These are phyloP conservation scores for Onygena corvina DNA, from an alignment of 2,329 filamentous ascomycete genomes.

Conservation along the genomic window DNA sequence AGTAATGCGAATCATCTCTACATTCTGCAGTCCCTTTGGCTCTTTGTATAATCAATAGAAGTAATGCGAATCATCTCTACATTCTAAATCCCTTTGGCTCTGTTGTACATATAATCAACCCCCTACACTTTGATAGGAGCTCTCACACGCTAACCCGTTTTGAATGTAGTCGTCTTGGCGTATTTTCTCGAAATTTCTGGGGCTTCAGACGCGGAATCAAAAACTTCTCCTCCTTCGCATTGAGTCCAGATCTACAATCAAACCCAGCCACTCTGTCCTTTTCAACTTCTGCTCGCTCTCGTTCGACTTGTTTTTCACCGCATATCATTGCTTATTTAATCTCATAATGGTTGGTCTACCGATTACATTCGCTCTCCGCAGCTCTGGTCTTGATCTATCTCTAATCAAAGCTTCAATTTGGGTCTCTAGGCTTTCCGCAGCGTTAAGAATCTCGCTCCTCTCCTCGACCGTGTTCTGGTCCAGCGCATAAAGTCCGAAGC, in stretches of 20 bases:
- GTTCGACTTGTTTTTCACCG: neutral
- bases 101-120: neutral
- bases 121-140: neutral
- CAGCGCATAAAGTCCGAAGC: constrained; percentile 95
- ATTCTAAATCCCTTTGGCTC: no score
- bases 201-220: constrained; percentile 8
- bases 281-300: neutral
- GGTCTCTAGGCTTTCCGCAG: constrained; percentile 59
- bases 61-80: no score
- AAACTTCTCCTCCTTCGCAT: constrained; percentile 9
- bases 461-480: constrained; percentile 95
- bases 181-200: constrained; percentile 20
- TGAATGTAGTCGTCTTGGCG: constrained; percentile 14
- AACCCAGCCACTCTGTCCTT: constrained; percentile 1
- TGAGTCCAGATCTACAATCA: neutral
- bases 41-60: neutral
- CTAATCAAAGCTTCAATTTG: constrained; percentile 8
- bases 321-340: neutral
- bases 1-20: no score
- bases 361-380: constrained; percentile 2
- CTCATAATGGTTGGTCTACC: constrained; percentile 13
- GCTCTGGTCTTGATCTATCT: neutral
- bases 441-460: constrained; percentile 86
- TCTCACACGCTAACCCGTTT: constrained; percentile 8
- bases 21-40: neutral